Percentiles rank a stretch among this genome's conserved stretches.
Conservation (phyloP, 192 early-diverging fungal species). For the Coemansia biformis region DNA sequence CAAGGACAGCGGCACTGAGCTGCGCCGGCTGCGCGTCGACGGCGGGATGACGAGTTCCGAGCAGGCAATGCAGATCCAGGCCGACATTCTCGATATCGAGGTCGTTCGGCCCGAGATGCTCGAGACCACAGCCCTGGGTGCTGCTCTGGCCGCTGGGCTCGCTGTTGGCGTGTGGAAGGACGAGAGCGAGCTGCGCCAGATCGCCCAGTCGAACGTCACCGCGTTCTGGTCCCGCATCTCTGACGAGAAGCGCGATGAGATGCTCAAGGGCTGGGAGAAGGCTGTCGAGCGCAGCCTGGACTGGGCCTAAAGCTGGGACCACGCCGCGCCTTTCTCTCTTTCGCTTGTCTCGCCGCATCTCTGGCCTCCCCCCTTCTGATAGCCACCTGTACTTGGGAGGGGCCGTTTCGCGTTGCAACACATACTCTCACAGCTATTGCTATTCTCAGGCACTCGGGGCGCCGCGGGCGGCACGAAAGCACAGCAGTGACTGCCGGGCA, state of each 20-base stretch:
- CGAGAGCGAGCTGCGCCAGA: constrained; percentile 52
- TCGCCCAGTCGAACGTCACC: constrained; percentile 51
- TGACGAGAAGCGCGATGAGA: constrained; percentile 54
- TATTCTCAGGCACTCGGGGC: no score
- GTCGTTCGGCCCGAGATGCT: constrained; percentile 80
- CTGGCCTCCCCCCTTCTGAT: no score
- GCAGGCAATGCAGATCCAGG: constrained; percentile 87
- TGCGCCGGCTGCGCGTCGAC: constrained; percentile 81
- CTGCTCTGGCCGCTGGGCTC: constrained; percentile 83
- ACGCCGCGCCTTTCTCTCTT: no score
- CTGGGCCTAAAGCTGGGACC: no score
- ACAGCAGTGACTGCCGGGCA: no score
- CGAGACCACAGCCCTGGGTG: constrained; percentile 88
- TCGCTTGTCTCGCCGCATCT: no score
- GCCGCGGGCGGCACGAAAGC: no score
- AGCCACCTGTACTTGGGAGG: no score
- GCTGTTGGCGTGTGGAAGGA: constrained; percentile 62
- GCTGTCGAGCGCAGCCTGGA: constrained; percentile 65
- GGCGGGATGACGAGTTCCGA: constrained; percentile 92
- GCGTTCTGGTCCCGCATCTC: constrained; percentile 50
- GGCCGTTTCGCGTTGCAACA: no score
- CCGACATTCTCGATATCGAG: constrained; percentile 73
- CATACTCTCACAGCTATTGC: no score
- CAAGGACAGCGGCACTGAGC: constrained; percentile 60
- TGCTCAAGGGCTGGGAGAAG: constrained; percentile 66